Evolutionary conservation across 495 filamentous ascomycete species (phyloP), one percentile per base, ranked within the genome.

Genomic region (Arthonia radiata): DNA sequence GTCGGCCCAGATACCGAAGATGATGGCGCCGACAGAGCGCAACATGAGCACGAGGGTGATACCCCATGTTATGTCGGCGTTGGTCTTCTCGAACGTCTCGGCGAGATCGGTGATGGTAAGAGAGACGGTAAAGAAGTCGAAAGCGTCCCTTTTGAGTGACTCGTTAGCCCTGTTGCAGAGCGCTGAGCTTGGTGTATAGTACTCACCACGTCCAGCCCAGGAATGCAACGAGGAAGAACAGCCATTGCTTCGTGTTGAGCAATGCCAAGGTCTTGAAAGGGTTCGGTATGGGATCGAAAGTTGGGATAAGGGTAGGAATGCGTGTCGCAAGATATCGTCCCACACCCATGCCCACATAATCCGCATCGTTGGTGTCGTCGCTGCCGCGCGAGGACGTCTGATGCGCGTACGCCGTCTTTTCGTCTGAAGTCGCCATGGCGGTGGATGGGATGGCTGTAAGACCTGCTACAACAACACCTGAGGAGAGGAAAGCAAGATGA

Each of bases 91-190:
- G 37, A 86, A 90, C 2, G 50, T 45, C 36, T 65, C 46, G 15
- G 75, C 67, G 15, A 90, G 55, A 17, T 78, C 47, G 4, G 49
- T 46, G 13, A 78, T 64, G 0, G 76, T 80, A 30, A 90, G 45
- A 4, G 70, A 77, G 37, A 86, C 76, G 33, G 75, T 82, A 54
- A 90, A 90, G 56, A 90, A 90, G 41, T 90, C 79, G 34, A 86
- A 82, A 9, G 78, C 65, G 43, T 90, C 78, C 73, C 77, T 7
- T 31, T 16, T 3, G 18, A 12, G 28, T 34, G 15, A 15, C 17
- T 23, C 14, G 14, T 32, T 15, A n/a, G 18, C 25, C 26, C 19
- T 6, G 19, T 7, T 6, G 19, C 6, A 6, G 19, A 22, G 11
- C 7, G 19, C 19, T 22, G 6, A 11, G 19, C 19, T 6, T 7